Conservation (phyloP, 352 stramenopile genomes). For the Globisporangium perplexum region DNA sequence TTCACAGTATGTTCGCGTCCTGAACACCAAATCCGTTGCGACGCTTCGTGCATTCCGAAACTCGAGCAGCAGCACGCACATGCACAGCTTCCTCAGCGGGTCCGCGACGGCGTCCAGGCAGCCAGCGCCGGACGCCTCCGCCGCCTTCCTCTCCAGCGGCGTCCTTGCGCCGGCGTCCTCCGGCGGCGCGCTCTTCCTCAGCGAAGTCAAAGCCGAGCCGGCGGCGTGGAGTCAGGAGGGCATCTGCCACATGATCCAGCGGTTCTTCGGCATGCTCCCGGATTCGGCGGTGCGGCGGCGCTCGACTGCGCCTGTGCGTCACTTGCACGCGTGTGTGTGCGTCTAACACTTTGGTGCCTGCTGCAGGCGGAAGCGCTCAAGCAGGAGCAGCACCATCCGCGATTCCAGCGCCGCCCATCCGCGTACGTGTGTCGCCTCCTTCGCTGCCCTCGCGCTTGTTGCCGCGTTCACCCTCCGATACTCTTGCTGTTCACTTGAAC, state of each 20-base stretch:
- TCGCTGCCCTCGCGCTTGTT: not conserved
- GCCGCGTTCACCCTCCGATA: not conserved
- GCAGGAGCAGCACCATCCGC: conserved; percentile 31
- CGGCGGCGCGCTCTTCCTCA: conserved; percentile 37
- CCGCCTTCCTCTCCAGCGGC: not conserved
- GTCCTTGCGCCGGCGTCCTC: not conserved
- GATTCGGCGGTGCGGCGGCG: conserved; percentile 34
- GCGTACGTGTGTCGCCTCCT: conserved; percentile 11
- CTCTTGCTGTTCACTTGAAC: not conserved
- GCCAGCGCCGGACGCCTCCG: not conserved
- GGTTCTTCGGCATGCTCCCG: conserved; percentile 46
- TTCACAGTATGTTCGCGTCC: not conserved
- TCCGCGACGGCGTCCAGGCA: not conserved
- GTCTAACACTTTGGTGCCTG: not conserved
- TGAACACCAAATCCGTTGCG: not conserved
- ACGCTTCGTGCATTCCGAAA: not conserved
- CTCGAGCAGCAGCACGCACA: not conserved
- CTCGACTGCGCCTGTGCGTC: not conserved
- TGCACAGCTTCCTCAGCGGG: conserved; percentile 12
- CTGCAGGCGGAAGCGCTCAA: conserved; percentile 28
- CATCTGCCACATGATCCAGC: conserved; percentile 45
- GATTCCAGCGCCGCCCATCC: conserved; percentile 20
- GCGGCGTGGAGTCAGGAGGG: conserved; percentile 49
- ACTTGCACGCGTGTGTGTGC: not conserved
- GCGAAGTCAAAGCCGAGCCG: conserved; percentile 38